Evolutionary conservation across 495 filamentous ascomycete genomes (phyloP).

Genomic region (Haplographium delicatum): DNA sequence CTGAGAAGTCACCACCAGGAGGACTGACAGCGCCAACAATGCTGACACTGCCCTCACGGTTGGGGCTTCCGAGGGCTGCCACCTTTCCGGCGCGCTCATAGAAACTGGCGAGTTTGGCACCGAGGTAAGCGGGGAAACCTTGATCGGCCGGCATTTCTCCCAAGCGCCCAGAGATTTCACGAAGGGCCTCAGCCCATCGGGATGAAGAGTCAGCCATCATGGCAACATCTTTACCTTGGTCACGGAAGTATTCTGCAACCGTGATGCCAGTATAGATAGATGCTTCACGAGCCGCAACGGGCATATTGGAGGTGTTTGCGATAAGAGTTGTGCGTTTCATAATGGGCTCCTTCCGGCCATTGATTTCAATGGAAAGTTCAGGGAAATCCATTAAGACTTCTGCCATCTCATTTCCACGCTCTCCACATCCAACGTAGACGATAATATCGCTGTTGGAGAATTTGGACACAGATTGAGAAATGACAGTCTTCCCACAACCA

Average conservation of each 20-base stretch:
- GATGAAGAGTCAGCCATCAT: conserved; percentile 99
- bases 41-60: conserved; percentile 84
- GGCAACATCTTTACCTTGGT: conserved; percentile 94
- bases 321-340: conserved; percentile 99
- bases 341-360: conserved; percentile 93
- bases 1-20: conserved; percentile 97
- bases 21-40: conserved; percentile 98
- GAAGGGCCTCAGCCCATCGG: conserved; percentile 95
- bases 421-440: conserved; percentile 96
- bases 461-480: conserved; percentile 95
- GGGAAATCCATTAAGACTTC: conserved; percentile 99
- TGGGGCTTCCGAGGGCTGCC: conserved; percentile 78
- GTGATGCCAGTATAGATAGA: conserved; percentile 99
- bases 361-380: conserved; percentile 83
- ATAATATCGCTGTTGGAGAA: conserved; percentile 99
- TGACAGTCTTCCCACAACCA: conserved; percentile 99
- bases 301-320: conserved; percentile 99
- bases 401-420: conserved; percentile 99
- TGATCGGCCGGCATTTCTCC: conserved; percentile 99
- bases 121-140: conserved; percentile 96
- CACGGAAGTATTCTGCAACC: conserved; percentile 96
- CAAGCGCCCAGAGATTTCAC: conserved; percentile 97
- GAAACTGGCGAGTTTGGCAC: conserved; percentile 95
- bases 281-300: conserved; percentile 95
- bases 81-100: conserved; percentile 96